These are phyloP conservation scores for Yamadazyma mexicana DNA, from an alignment of 1,139 yeast genomes.

Conservation along the genomic window DNA sequence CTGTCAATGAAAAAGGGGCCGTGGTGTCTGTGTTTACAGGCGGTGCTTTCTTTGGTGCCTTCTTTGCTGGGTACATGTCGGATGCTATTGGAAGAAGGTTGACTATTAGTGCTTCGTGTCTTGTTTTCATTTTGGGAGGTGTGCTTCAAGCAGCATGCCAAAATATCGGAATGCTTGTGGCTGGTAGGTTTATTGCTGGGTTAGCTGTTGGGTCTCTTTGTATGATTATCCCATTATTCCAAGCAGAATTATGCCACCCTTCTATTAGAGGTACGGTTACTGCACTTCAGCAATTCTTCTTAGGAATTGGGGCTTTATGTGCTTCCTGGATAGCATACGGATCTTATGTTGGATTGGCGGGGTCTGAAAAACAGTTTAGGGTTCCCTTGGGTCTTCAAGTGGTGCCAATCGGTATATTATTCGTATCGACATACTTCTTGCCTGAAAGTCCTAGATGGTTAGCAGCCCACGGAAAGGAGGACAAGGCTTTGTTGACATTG, in stretches of 20 bases:
- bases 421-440: conserved; percentile 33
- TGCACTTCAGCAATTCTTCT: conserved; percentile 22
- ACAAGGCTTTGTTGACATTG: conserved; percentile 33
- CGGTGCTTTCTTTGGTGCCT: conserved; percentile 29
- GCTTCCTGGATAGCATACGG: conserved; percentile 29
- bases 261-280: conserved; percentile 24
- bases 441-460: conserved; percentile 66
- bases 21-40: conserved; percentile 28
- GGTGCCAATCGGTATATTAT: conserved; percentile 19
- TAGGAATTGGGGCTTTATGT: conserved; percentile 25
- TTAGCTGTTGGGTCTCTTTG: conserved; percentile 21
- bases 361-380: conserved; percentile 19
- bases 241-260: conserved; percentile 25
- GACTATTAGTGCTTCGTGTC: conserved; percentile 19
- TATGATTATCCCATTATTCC: conserved; percentile 21
- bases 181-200: conserved; percentile 25
- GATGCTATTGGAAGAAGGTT: conserved; percentile 21
- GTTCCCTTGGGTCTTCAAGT: conserved; percentile 23
- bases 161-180: conserved; percentile 19
- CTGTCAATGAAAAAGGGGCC: conserved; percentile 22
- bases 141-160: conserved; percentile 24
- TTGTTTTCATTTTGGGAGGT: conserved; percentile 23
- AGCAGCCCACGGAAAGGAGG: conserved; percentile 35
- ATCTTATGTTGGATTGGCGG: conserved; percentile 18
- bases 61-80: conserved; percentile 19